phyloP scores from a whole-genome alignment of 164 flowering plant species.

The Annona squamosa region DNA sequence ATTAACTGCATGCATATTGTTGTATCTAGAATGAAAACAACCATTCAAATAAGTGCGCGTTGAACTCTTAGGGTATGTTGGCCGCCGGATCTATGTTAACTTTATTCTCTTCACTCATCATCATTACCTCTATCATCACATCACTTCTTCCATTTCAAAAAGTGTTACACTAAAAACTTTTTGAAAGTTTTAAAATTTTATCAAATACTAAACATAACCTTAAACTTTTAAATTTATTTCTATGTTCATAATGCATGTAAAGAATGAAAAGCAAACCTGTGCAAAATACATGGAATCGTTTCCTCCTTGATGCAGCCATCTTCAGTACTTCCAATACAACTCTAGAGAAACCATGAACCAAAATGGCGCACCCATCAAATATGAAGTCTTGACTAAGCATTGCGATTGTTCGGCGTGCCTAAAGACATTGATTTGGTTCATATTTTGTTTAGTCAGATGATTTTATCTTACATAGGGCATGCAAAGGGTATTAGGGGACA shows the following conservation, averaged over 20 bases:
- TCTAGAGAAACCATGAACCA: conserved; percentile 98
- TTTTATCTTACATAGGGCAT: neutral
- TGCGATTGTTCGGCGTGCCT: conserved; percentile 91
- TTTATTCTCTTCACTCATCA: no score
- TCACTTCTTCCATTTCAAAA: no score
- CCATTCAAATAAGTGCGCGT: neutral
- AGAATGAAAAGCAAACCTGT: conserved; percentile 51
- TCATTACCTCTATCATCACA: no score
- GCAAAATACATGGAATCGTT: conserved; percentile 82
- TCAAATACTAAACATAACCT: no score
- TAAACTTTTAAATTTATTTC: no score
- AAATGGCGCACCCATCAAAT: conserved; percentile 92
- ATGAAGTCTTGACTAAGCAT: conserved; percentile 96
- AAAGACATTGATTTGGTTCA: conserved; percentile 13
- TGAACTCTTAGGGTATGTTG: neutral
- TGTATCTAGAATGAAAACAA: neutral
- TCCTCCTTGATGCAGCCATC: conserved; percentile 77
- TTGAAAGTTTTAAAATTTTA: no score
- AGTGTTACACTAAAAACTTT: no score
- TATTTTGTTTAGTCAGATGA: neutral
- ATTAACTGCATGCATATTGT: neutral
- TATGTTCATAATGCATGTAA: no score
- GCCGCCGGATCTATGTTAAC: no score
- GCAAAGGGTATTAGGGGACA: neutral
- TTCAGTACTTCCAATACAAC: conserved; percentile 85